These are phyloP conservation scores for Sicyos baderoa DNA, from an alignment of 306 rosid genomes.

Conservation along the genomic window DNA sequence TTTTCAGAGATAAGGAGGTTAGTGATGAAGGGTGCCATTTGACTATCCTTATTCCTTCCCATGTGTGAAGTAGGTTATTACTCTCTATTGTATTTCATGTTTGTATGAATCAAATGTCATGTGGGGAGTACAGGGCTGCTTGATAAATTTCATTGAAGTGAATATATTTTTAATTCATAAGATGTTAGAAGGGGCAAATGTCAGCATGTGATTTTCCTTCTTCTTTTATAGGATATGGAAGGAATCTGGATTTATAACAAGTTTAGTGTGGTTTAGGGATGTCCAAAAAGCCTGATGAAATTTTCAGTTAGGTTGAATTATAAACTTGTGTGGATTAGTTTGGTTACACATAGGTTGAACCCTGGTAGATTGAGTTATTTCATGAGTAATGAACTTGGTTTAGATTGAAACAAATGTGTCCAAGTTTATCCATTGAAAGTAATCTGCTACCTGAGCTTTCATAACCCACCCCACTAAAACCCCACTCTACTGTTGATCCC, in stretches of 20 bases:
- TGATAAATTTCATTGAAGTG: not conserved
- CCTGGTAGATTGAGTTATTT: not conserved
- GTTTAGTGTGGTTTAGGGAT: not conserved
- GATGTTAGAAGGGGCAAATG: not conserved
- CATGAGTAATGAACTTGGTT: not conserved
- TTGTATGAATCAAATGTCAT: not conserved
- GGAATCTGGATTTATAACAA: not conserved
- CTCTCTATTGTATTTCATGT: not conserved
- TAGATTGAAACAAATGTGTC: not conserved
- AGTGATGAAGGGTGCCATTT: constrained; percentile 26
- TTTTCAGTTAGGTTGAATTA: not conserved
- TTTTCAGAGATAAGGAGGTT: constrained; percentile 90
- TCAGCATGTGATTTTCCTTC: not conserved
- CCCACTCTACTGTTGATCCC: too few species aligned
- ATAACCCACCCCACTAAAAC: too few species aligned
- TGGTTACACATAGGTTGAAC: not conserved
- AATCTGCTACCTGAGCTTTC: not conserved
- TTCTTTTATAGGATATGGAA: not conserved
- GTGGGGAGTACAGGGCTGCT: not conserved
- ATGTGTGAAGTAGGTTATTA: not conserved
- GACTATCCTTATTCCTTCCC: not conserved
- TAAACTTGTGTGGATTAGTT: not conserved
- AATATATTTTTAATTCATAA: not conserved
- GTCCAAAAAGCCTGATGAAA: not conserved
- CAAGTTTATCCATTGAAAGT: not conserved